Evolutionary conservation across 2,329 filamentous ascomycete genomes (phyloP).

Genomic region (Diaporthe caulivora): DNA sequence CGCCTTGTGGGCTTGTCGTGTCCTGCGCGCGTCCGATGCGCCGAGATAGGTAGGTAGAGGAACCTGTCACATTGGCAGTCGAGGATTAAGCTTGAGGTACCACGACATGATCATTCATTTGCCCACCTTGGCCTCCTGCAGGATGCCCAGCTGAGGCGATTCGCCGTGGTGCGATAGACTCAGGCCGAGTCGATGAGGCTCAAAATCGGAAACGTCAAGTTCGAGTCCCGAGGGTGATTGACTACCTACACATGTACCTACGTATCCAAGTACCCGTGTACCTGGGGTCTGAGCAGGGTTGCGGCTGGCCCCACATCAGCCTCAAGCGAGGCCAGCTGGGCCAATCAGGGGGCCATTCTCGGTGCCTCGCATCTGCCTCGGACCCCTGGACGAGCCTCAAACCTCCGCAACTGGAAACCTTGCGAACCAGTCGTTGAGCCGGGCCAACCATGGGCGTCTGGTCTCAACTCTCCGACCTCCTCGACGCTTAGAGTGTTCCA

Average conservation of each 20-base stretch:
- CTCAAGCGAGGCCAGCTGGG: not conserved
- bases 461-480: constrained; percentile 38
- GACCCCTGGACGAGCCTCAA: constrained; percentile 25
- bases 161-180: not conserved
- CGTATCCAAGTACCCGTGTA: no score
- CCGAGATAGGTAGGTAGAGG: no score
- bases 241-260: no score
- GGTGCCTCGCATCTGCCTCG: constrained; percentile 22
- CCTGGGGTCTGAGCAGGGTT: not conserved
- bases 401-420: constrained; percentile 9
- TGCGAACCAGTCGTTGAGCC: constrained; percentile 12
- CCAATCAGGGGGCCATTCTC: constrained; percentile 6
- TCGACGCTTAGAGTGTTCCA: constrained; percentile 38
- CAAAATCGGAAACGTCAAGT: not conserved
- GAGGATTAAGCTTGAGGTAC: not conserved
- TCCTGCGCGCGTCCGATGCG: not conserved
- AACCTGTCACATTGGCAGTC: not conserved
- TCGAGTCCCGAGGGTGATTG: no score
- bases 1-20: not conserved
- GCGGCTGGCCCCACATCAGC: not conserved
- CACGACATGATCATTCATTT: not conserved
- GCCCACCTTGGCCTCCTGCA: not conserved
- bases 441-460: not conserved
- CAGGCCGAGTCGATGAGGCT: not conserved
- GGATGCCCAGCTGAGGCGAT: constrained; percentile 2